Conservation (phyloP, 345 rosid genomes). For the Salix koriyanagi region DNA sequence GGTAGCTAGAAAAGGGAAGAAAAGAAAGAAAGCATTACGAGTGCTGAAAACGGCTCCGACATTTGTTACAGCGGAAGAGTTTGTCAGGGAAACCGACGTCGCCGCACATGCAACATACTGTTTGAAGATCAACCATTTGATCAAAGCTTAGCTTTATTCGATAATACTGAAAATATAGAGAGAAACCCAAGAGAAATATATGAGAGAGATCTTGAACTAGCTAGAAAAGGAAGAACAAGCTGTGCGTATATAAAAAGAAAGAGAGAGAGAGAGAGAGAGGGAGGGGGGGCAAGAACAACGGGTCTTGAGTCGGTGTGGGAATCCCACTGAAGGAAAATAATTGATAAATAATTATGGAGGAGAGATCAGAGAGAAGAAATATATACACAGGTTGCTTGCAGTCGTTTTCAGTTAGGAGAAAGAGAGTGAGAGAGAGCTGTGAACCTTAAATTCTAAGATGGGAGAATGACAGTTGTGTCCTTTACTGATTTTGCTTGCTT, state of each 20-base stretch:
- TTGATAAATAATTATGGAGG: background rate
- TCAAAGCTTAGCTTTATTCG: background rate
- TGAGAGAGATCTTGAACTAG: background rate
- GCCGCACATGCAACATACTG: constrained; percentile 97
- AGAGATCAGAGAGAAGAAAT: background rate
- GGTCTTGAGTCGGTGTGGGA: constrained; percentile 32
- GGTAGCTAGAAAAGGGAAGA: background rate
- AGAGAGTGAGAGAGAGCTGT: constrained; percentile 35
- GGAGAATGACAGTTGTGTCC: constrained; percentile 41
- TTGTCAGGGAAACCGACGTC: constrained; percentile 94
- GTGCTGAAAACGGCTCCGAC: constrained; percentile 85
- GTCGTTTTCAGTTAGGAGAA: constrained; percentile 66
- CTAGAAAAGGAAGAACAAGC: background rate
- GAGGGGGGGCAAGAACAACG: constrained; percentile 4
- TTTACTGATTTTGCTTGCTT: background rate
- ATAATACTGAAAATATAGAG: background rate
- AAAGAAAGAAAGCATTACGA: constrained; percentile 41
- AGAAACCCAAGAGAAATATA: background rate
- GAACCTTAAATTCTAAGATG: constrained; percentile 47
- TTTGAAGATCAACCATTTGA: constrained; percentile 74
- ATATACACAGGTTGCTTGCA: constrained; percentile 64
- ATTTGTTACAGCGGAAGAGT: constrained; percentile 90
- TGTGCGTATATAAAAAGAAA: background rate
- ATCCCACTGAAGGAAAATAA: constrained; percentile 13
- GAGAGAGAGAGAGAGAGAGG: background rate